Evolutionary conservation across 163 green algal genomes (phyloP).

Genomic region (Chloroidium sp.): DNA sequence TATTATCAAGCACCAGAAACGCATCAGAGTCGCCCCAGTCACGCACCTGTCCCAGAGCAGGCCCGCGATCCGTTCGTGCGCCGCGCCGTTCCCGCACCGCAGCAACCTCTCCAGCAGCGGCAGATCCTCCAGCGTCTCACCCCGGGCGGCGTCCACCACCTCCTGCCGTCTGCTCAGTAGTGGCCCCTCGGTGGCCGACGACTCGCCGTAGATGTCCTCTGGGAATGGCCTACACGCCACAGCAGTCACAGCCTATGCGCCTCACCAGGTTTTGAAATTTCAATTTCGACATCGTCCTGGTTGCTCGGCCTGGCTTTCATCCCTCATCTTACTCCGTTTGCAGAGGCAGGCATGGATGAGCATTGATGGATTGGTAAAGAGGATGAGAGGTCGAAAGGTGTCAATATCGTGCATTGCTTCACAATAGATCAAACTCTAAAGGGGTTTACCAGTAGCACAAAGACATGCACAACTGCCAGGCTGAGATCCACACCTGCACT

Average conservation of each 20-base stretch:
- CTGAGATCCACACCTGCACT: neutral
- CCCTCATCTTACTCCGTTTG: neutral
- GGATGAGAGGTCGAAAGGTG: no score
- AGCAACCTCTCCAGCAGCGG: constrained; percentile 63
- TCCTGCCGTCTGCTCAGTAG: constrained; percentile 56
- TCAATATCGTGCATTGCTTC: neutral
- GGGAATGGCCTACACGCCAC: constrained; percentile 50
- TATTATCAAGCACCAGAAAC: no score
- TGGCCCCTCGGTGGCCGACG: constrained; percentile 31
- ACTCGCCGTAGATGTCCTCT: constrained; percentile 36
- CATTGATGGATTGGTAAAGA: no score
- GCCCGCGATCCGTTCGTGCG: constrained; percentile 28
- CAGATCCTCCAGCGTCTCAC: constrained; percentile 45
- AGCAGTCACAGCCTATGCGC: neutral
- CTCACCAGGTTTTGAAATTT: no score
- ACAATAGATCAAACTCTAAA: neutral
- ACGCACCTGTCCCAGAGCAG: constrained; percentile 15
- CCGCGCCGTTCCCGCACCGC: constrained; percentile 44
- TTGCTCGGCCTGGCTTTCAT: neutral
- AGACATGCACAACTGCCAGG: neutral
- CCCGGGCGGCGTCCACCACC: constrained; percentile 28
- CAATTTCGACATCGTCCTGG: no score
- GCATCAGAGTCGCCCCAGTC: no score
- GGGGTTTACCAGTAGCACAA: no score
- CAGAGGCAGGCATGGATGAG: neutral